A percentile compares a stretch with the other conserved stretches of the same genome.
phyloP scores from a whole-genome alignment of 2,329 filamentous ascomycete genomes.

The Pyricularia grisea region DNA sequence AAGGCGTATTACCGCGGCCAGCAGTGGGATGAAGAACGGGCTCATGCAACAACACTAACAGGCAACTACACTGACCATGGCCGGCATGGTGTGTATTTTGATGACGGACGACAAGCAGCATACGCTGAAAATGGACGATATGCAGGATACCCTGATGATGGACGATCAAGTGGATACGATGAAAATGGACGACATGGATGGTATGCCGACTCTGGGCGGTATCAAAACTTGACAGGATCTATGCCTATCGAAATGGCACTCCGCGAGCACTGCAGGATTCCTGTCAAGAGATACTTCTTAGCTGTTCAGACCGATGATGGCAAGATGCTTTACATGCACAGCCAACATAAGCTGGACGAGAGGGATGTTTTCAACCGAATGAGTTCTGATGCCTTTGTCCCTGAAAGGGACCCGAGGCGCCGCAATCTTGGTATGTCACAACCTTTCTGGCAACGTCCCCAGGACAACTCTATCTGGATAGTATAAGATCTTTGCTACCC shows the following conservation, averaged over 20 bases:
- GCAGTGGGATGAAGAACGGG: neutral
- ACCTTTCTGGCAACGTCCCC: neutral
- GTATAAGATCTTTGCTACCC: neutral
- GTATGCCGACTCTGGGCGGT: neutral
- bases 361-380: constrained; percentile 1
- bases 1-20: neutral
- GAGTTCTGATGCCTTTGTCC: neutral
- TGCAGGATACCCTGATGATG: neutral
- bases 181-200: neutral
- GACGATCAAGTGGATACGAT: neutral
- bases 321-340: constrained; percentile 33
- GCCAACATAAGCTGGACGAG: constrained; percentile 23
- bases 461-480: neutral
- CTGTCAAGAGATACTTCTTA: constrained; percentile 41
- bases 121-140: neutral
- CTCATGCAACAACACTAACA: neutral
- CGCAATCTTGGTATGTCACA: neutral
- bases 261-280: constrained; percentile 41
- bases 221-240: constrained; percentile 18
- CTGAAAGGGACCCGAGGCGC: neutral
- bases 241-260: constrained; percentile 39
- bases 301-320: constrained; percentile 40
- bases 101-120: neutral
- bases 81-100: neutral
- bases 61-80: neutral